Evolutionary conservation across 2,329 filamentous ascomycete species (phyloP).

Genomic region (Macrophomina pseudophaseolina): DNA sequence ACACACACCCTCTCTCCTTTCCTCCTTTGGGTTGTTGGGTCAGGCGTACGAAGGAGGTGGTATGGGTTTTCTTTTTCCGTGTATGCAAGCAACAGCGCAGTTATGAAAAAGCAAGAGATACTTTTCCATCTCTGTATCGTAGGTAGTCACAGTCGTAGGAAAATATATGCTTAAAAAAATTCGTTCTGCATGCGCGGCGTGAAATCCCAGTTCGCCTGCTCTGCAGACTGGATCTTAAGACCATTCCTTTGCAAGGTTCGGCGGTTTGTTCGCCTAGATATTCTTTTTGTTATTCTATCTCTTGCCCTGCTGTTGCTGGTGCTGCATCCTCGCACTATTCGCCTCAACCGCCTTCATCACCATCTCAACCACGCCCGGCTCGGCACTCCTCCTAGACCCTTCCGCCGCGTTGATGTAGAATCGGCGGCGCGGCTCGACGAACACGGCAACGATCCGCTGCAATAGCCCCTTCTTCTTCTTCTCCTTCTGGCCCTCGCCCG

Average conservation of each 20-base stretch:
- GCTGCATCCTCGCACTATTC: background rate
- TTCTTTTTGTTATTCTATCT: background rate
- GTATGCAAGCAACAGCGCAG: background rate
- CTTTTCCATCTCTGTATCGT: background rate
- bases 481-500: background rate
- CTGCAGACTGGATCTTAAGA: too few relatives aligned
- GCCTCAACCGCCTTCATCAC: conserved; percentile 17
- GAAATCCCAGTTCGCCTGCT: too few relatives aligned
- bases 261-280: background rate
- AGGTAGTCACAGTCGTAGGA: background rate
- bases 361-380: conserved; percentile 10
- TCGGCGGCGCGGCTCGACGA: background rate
- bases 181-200: too few relatives aligned
- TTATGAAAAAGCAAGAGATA: background rate
- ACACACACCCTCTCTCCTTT: background rate
- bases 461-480: background rate
- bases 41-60: background rate
- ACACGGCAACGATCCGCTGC: background rate
- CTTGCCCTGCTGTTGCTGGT: background rate
- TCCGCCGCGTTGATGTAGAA: conserved; percentile 8
- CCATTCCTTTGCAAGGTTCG: too few relatives aligned
- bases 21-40: background rate
- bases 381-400: conserved; percentile 10
- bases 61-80: background rate
- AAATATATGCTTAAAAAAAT: background rate